A percentile compares a stretch with the other conserved stretches of the same genome.
These are phyloP conservation scores for Phytophthora vignae DNA, from an alignment of 352 stramenopile species.

Conservation along the genomic window DNA sequence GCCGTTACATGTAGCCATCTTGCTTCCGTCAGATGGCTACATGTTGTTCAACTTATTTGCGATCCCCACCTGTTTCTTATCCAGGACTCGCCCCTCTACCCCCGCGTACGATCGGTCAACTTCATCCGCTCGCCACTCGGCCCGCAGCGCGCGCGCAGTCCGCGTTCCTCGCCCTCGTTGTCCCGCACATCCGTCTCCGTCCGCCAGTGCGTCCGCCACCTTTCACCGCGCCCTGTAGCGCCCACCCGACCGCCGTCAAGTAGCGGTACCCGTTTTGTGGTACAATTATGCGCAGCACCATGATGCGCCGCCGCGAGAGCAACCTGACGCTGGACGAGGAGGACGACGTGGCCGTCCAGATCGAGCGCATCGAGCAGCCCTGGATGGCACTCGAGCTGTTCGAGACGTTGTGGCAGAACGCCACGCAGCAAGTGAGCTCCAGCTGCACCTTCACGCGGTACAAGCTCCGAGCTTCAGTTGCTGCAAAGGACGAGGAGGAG, in stretches of 20 bases:
- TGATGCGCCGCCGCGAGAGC: slow-evolving; percentile 65
- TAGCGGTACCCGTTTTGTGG: slow-evolving; percentile 22
- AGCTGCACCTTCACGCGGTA: slow-evolving; percentile 68
- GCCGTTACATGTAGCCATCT: slow-evolving; percentile 14
- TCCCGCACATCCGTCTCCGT: slow-evolving; percentile 2
- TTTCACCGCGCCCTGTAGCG: slow-evolving; percentile 4
- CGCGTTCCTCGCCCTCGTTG: neutral
- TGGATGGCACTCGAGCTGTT: slow-evolving; percentile 79
- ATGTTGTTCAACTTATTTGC: neutral
- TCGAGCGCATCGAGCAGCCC: slow-evolving; percentile 49
- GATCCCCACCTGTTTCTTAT: neutral
- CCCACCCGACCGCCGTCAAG: neutral
- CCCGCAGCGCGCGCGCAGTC: neutral
- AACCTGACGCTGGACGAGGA: slow-evolving; percentile 77
- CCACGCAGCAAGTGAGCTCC: slow-evolving; percentile 58
- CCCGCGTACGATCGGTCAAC: neutral
- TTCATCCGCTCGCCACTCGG: neutral
- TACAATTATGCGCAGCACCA: slow-evolving; percentile 37
- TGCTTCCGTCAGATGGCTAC: slow-evolving; percentile 11
- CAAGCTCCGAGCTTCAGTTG: neutral
- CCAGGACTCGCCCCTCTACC: neutral
- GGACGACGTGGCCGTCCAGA: slow-evolving; percentile 42
- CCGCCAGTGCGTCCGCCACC: neutral
- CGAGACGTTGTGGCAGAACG: slow-evolving; percentile 67
- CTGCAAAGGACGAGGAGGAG: neutral